Percentiles rank a stretch among this genome's conserved stretches.
These are phyloP conservation scores for Saccharomycopsis sp. DNA, from an alignment of 805 yeast genomes.

Conservation along the genomic window DNA sequence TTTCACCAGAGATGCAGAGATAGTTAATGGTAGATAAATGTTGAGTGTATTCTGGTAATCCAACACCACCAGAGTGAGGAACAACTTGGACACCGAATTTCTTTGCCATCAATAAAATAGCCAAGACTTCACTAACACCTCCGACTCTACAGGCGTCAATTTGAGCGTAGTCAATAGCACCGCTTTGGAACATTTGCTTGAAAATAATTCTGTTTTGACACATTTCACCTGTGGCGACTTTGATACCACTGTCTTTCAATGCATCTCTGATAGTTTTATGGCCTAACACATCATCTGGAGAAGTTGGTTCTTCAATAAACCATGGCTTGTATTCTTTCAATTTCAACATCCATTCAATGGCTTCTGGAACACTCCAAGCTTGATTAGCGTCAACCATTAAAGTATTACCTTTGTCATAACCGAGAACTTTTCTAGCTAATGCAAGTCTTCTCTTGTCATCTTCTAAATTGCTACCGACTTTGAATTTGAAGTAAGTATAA, in stretches of 20 bases:
- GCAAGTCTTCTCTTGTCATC: constrained; percentile 32
- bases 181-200: constrained; percentile 28
- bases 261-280: constrained; percentile 28
- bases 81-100: constrained; percentile 29
- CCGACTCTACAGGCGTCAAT: constrained; percentile 32
- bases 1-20: constrained; percentile 27
- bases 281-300: constrained; percentile 31
- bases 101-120: constrained; percentile 30
- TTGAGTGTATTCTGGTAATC: constrained; percentile 31
- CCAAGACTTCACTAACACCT: constrained; percentile 30
- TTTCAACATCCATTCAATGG: constrained; percentile 28
- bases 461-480: constrained; percentile 34
- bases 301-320: constrained; percentile 33
- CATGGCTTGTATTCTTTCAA: constrained; percentile 29
- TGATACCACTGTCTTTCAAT: constrained; percentile 27
- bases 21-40: constrained; percentile 31
- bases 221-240: constrained; percentile 33
- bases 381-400: constrained; percentile 33
- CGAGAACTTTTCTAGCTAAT: constrained; percentile 35
- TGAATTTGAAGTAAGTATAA: constrained; percentile 35
- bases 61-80: constrained; percentile 33
- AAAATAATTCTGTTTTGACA: constrained; percentile 31
- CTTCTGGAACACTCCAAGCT: constrained; percentile 32
- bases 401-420: constrained; percentile 29
- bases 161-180: constrained; percentile 29